A percentile compares a stretch with the other conserved stretches of the same genome.
These are phyloP conservation scores for Cryptosporidium canis DNA, from an alignment of 169 alveolate genomes.

Conservation along the genomic window DNA sequence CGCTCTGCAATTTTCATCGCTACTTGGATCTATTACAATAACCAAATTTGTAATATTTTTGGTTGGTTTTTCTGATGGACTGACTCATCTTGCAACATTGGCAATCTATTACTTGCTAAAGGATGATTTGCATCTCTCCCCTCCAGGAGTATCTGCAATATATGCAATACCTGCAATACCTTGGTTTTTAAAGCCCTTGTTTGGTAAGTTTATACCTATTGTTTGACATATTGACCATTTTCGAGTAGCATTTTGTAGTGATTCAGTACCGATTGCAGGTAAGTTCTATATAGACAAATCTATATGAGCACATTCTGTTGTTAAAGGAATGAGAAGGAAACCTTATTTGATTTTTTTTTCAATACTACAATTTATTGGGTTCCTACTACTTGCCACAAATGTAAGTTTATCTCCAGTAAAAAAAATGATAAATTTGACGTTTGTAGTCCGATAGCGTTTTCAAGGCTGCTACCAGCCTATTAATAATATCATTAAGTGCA, in stretches of 20 bases:
- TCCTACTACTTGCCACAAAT: conserved; percentile 79
- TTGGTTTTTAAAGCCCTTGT: conserved; percentile 80
- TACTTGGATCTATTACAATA: conserved; percentile 35
- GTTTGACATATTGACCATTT: neutral
- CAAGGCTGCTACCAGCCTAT: conserved; percentile 73
- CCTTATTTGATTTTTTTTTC: conserved; percentile 85
- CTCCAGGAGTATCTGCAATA: conserved; percentile 81
- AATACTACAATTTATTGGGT: conserved; percentile 81
- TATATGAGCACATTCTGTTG: neutral
- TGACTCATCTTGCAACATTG: conserved; percentile 86
- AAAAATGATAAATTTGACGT: conserved; percentile 11
- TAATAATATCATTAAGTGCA: conserved; percentile 79
- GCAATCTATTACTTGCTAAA: conserved; percentile 88
- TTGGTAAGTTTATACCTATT: neutral
- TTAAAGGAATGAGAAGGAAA: conserved; percentile 83
- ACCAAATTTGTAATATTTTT: conserved; percentile 75
- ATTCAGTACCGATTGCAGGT: conserved; percentile 78
- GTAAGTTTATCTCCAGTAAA: neutral
- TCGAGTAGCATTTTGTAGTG: conserved; percentile 81
- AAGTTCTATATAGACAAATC: neutral
- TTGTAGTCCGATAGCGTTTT: conserved; percentile 72
- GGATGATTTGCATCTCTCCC: conserved; percentile 81
- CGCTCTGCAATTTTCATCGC: conserved; percentile 15
- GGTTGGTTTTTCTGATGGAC: conserved; percentile 90
- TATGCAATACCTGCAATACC: conserved; percentile 88